Evolutionary conservation across 1,139 yeast genomes (phyloP), one percentile per base, ranked within the genome.

Genomic region (Yamadazyma membranifaciens): DNA sequence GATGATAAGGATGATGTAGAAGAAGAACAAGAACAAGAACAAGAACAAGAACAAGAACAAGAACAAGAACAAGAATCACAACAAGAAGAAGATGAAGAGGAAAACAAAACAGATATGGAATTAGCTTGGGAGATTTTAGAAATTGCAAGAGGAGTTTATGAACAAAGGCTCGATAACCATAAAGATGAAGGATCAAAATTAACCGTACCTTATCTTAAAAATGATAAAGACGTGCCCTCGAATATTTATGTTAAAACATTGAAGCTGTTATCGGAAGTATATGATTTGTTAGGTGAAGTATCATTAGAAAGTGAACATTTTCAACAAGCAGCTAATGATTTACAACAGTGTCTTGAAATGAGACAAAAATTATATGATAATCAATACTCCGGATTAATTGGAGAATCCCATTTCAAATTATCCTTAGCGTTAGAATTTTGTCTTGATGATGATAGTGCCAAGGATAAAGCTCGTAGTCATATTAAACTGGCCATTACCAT

Each of bases 121-220:
- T 74, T 82, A 17, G 95, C 96, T 0, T 88, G 96, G 96, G 92
- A 84, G 45, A 79, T 87, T 15, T 68, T 87, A 30, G 96, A 89
- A 55, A 67, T 85, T 36, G 75, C 95, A 1, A 73, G 96, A 50
- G 69, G 83, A 1, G 59, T 86, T 30, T 84, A 79, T 49, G 81
- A 80, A 47, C 62, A 67, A 27, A 58, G 70, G 41, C 55, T 80
- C 11, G 65, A 67, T 11, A 52, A 57, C 2, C 41, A 55, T 13
- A 46, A 51, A 24, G 47, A 48, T 3, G 44, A 45, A n/a, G 48
- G 44, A 14, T 32, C 47, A 22, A 38, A 44, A 13, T 45, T 57
- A 14, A 47, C 48, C 7, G 39, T 40, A 1, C 79, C 80, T 14
- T 69, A 63, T 44, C 56, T 73, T 37, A 45, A 52, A 31, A 50